A percentile compares a stretch with the other conserved stretches of the same genome.
Conservation (phyloP, 163 green algal genomes). For the Chlorella variabilis region DNA sequence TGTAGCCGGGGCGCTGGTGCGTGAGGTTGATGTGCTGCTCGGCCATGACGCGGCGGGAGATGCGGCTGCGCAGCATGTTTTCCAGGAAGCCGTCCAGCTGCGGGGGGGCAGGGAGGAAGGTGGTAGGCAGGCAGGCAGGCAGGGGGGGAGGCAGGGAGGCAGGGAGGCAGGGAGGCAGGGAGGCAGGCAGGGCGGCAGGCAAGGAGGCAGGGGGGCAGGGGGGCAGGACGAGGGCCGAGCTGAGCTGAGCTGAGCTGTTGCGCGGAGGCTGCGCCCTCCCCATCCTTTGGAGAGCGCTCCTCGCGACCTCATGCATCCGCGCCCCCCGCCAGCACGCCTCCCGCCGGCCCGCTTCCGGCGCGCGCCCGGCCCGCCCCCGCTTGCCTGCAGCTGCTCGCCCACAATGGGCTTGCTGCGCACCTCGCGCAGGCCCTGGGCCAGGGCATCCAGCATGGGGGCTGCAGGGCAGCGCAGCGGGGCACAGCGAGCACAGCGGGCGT, state of each 20-base stretch:
- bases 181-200: too few relatives aligned
- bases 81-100: constrained; percentile 90
- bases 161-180: too few relatives aligned
- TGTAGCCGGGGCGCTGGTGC: constrained; percentile 21
- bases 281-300: too few relatives aligned
- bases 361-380: too few relatives aligned
- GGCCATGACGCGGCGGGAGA: constrained; percentile 85
- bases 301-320: background rate
- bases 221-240: too few relatives aligned
- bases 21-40: constrained; percentile 87
- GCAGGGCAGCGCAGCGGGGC: constrained; percentile 16
- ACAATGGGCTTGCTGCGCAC: constrained; percentile 78
- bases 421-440: constrained; percentile 86
- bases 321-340: too few relatives aligned
- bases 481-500: background rate
- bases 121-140: too few relatives aligned
- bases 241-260: too few relatives aligned
- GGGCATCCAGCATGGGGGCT: constrained; percentile 84
- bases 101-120: constrained; percentile 33
- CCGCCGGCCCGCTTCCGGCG: too few relatives aligned
- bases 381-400: constrained; percentile 78
- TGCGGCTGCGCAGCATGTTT: constrained; percentile 83
- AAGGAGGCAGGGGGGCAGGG: too few relatives aligned
- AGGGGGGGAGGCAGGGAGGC: background rate
- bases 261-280: too few relatives aligned